Base-by-base conservation (phyloP, 164 flowering plant species). In the Liquidambar formosana region DNA sequence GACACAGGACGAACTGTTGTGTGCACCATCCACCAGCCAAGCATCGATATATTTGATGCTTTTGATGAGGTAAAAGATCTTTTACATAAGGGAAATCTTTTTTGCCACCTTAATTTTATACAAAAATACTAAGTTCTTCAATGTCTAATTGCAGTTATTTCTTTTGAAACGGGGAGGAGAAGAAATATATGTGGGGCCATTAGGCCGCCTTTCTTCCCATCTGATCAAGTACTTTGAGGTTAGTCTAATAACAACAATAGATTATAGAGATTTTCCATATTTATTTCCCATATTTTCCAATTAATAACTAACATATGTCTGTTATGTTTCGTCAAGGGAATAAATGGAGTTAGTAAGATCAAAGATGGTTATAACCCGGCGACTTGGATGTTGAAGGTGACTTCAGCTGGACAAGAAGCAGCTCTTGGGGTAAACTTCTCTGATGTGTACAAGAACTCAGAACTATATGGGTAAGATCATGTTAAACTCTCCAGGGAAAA, bases 1-100 rank as follows among this genome's bases (percentile, higher is more conserved):
- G 78, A 85, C 72, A 85, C 88, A 9, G 88, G 88, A 14, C 43
- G 88, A 63, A 85, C 88, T 1, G 86, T 85, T 19, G 86, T 85
- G 6, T 85, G 88, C 77, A 85, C 88, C 47, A 85, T 85, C 64
- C 88, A 85, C 76, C 88, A 85, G 78, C 88, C 88, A 21, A 84
- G 90, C 77, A 86, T 86, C 26, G 90, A 86, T 66, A 85, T 86
- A 27, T 87, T 87, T 51, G 89, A 87, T 66, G 82, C 91, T 41
- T 87, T 85, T 63, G 91, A 87, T 68, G 91, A 87, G 91, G 88
- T 86, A 18, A 70, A 22, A 10, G 21, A 38, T 45, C n/a, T n/a
- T n/a, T n/a, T n/a, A n/a, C n/a, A 19, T 15, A 45, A 38, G 18
- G 4, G 10, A 9, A 25, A 15, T 27, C 10, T 59, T 4, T 28